Base-by-base conservation (phyloP, 768 basidiomycete species). In the Naganishia kalamii region DNA sequence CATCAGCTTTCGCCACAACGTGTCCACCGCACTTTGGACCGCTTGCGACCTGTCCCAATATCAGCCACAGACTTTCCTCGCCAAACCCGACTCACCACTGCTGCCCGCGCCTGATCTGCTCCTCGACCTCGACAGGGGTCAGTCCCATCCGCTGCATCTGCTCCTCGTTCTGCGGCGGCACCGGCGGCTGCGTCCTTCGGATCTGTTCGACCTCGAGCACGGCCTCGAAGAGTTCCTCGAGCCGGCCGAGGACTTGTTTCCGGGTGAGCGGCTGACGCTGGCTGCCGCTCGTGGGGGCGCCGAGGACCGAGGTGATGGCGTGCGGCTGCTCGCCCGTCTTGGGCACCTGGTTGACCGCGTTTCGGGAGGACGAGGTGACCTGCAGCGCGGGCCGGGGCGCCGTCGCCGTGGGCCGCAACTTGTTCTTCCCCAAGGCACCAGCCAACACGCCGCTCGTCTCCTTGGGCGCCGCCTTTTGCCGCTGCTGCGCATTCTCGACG, bases 301-400 rank as follows among this genome's bases (percentile, higher is more conserved):
- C 32, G 27, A 51, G 33, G 12, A 50, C 51, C 7, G 52, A 41
- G 29, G 65, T 50, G 21, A 49, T 48, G 4, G 60, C 32, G 1
- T 37, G 32, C 13, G 51, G 43, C 35, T 66, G 54, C 44, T 54
- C 57, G 3, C 33, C 50, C 17, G 60, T 47, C 3, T 68, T 46
- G n/a, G 68, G 62, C 4, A 41, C 51, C 27, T 61, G 54, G 62
- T 23, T 27, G 41, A 43, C 62, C 66, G 37, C 71, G 17, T 70
- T 68, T 44, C 65, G 69, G 62, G 65, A 60, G 17, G 63, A 57
- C 52, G 85, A 73, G 65, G 90, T 88, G 10, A 98, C 91, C 76
- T 98, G 92, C 4, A 99, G 83, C 27, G 98, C 85, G 67, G 96
- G 94, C 44, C 94, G 85, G 15, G 96, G 96, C n/a, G 93, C 93